Evolutionary conservation across 2,329 filamentous ascomycete species (phyloP), one percentile per base, ranked within the genome.

Genomic region (Xylariaceae sp.): DNA sequence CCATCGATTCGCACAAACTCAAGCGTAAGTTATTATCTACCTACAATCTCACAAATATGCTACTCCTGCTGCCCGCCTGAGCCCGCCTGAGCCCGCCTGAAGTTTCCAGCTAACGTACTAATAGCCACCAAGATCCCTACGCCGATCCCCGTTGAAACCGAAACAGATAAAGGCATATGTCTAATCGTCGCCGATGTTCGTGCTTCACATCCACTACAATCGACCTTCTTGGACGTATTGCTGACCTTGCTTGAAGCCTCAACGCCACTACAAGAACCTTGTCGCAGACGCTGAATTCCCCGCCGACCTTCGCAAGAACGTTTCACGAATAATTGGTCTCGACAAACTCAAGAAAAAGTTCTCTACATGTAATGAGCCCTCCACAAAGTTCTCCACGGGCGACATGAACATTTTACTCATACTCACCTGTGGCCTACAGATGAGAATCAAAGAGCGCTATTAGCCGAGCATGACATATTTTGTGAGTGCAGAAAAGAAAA

Each of bases 401-500:
- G 8, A 19, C 26, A 41, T 51, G 26, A 45, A 2, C 19, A 3
- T 50, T 30, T 1, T 19, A 19, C 19, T 19, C 19, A 19, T 46
- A 39, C 53, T 60, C 11, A 60, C 31, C 27, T 19, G 2, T 9
- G 12, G 39, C 4, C 42, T 39, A 31, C 34, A 60, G 58, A 89
- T 73, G 94, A 99, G 76, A 84, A 84, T 51, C 85, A 89, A 72
- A 81, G 94, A 61, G 89, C 94, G 71, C 81, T 99, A 37, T 81
- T 87, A 59, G 77, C 84, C 44, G 89, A 96, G 71, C 90, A 96
- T 72, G 94, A 97, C 70, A 76, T 97, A 54, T 97, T 99, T 76
- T 80, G 57, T 59, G 50, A 59, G 57, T 55, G 6, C 34, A 26
- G 26, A 9, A 7, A 41, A 6, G 12, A 4, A 19, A 12, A n/a